Evolutionary conservation across 768 basidiomycete genomes (phyloP).

Genomic region (Boletus subcaerulescens): DNA sequence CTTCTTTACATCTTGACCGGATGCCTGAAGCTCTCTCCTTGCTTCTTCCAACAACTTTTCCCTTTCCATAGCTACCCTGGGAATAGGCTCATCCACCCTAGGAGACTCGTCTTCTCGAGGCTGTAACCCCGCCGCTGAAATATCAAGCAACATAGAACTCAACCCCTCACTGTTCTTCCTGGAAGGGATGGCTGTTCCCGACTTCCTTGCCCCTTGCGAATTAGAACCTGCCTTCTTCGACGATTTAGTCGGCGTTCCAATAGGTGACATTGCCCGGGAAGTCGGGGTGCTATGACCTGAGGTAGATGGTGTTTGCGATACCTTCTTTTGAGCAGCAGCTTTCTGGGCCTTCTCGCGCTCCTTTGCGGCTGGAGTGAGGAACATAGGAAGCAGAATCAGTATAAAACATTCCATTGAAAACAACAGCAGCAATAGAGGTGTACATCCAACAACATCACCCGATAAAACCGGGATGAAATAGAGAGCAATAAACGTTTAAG

Average conservation of each 20-base stretch:
- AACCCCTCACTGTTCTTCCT: conserved; percentile 30
- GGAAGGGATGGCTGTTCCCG: conserved; percentile 44
- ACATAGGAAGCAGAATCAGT: conserved; percentile 36
- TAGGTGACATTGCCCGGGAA: conserved; percentile 44
- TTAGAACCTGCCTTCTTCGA: conserved; percentile 39
- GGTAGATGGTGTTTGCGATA: conserved; percentile 28
- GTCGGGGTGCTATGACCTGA: conserved; percentile 40
- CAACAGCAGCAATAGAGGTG: conserved; percentile 26
- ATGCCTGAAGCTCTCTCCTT: conserved; percentile 44
- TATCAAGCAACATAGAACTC: conserved; percentile 66
- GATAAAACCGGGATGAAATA: conserved; percentile 15
- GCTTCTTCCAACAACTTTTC: conserved; percentile 88
- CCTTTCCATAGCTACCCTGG: conserved; percentile 63
- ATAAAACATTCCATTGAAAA: conserved; percentile 36
- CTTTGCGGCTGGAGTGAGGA: conserved; percentile 58
- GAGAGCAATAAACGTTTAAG: conserved; percentile 10
- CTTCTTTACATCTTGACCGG: conserved; percentile 56
- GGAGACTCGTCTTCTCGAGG: conserved; percentile 40
- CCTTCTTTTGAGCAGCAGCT: conserved; percentile 43
- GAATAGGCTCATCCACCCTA: conserved; percentile 46
- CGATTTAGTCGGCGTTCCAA: conserved; percentile 40
- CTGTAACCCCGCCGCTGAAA: conserved; percentile 69
- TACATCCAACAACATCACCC: conserved; percentile 29
- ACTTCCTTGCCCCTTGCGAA: conserved; percentile 32
- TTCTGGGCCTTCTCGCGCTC: conserved; percentile 77